Percentiles rank a stretch among this genome's conserved stretches.
phyloP scores from a whole-genome alignment of 805 yeast genomes.

The Barnettozyma sucrosica region DNA sequence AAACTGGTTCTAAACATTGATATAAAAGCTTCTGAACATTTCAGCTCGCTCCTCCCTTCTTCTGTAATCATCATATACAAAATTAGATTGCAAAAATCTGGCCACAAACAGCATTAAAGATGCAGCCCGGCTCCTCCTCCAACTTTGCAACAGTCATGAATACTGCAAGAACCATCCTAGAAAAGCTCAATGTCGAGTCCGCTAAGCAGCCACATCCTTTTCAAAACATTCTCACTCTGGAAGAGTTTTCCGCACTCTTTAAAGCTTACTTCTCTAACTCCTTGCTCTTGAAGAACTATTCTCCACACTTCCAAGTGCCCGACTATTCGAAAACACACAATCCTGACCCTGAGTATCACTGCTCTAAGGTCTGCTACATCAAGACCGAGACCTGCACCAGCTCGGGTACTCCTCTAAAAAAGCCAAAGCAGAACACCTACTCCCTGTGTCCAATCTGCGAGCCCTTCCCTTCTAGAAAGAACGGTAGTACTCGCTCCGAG shows the following conservation, averaged over 20 bases:
- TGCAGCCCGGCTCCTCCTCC: not conserved
- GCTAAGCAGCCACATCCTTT: not conserved
- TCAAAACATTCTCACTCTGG: not conserved
- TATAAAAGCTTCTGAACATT: no score
- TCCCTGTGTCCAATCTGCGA: constrained; percentile 6
- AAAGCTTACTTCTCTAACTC: not conserved
- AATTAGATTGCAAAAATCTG: no score
- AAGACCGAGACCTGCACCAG: not conserved
- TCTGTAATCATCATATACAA: not conserved
- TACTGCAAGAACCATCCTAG: not conserved
- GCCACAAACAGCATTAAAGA: not conserved
- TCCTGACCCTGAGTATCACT: constrained; percentile 1
- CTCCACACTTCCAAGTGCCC: not conserved
- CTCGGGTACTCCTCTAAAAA: not conserved
- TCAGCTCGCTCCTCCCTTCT: not conserved
- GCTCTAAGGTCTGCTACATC: constrained; percentile 5
- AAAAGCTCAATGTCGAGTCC: not conserved
- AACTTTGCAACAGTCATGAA: not conserved
- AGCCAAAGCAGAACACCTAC: constrained; percentile 6
- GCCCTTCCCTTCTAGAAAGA: not conserved
- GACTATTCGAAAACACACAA: not conserved
- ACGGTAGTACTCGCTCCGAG: not conserved
- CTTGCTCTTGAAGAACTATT: not conserved
- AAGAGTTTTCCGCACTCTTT: not conserved
- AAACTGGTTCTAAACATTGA: no score